Base-by-base conservation (phyloP, 805 yeast genomes). In the Sugiyamaella floridensis region DNA sequence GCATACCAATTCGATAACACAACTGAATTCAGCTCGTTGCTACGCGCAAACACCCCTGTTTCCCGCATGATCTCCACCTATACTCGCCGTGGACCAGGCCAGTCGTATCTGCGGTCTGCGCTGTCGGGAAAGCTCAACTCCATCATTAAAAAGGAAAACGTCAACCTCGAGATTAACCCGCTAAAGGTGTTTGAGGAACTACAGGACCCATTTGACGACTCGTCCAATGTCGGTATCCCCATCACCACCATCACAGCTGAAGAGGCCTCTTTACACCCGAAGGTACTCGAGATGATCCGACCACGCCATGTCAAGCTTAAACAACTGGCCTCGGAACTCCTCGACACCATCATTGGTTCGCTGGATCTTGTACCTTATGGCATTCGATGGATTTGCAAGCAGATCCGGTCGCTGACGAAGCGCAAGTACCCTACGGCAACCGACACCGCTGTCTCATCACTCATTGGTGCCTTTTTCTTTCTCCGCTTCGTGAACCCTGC, bases 401-500 rank as follows among this genome's bases (percentile, higher is more conserved):
- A 45, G 82, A 89, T 55, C 75, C 76, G 68, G 64, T 70, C 41
- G 72, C 83, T 51, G 81, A 87, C 50, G 2, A 70, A 76, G 28
- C 67, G 69, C n/a, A 80, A 80, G 58, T 85, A 85, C 59, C 86
- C 86, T 0, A 82, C 79, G 41, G 85, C 84, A 41, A 52, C 66
- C 10, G 62, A 58, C 47, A 52, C 67, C 1, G 66, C 68, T 4
- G 64, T 67, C 32, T 63, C 67, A 41, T 63, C 71, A 1, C 58
- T 71, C 77, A 83, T 89, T 26, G 96, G 97, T 0, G 89, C 96
- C 0, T 92, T 86, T 64, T 73, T 92, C 51, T 90, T 92, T 62
- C 72, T 92, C 59, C 71, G 96, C 52, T 81, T 85, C 56, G 76
- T 85, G 55, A 86, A 95, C 64, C 97, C 98, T 11, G 95, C 96